Conservation (phyloP, 148 eudicot species). For the Silene uniflora region DNA sequence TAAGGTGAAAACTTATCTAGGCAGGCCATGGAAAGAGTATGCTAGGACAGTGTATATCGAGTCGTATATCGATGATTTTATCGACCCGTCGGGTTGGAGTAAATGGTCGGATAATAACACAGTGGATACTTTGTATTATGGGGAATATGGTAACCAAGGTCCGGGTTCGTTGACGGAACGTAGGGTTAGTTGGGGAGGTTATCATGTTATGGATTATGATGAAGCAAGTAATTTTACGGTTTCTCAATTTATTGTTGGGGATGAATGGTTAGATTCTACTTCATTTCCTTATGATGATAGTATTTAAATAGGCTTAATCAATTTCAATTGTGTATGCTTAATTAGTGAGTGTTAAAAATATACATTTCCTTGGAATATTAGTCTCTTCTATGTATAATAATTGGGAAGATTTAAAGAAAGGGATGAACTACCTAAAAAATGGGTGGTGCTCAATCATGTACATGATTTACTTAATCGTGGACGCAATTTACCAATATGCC, state of each 20-base stretch:
- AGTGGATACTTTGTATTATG: conserved; percentile 65
- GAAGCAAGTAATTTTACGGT: conserved; percentile 80
- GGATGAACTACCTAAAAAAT: too few species aligned
- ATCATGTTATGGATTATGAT: conserved; percentile 65
- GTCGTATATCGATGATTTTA: conserved; percentile 71
- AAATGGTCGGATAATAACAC: conserved; percentile 43
- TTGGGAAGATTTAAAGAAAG: too few species aligned
- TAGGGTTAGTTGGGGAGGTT: conserved; percentile 73
- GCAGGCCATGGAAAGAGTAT: conserved; percentile 78
- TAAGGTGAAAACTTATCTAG: conserved; percentile 55
- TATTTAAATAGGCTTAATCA: conserved; percentile 27
- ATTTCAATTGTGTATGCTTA: not conserved
- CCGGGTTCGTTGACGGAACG: conserved; percentile 46
- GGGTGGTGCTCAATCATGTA: too few species aligned
- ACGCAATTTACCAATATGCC: too few species aligned
- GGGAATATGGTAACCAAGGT: conserved; percentile 68
- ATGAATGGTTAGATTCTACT: conserved; percentile 88
- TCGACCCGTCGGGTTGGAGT: conserved; percentile 58
- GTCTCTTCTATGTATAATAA: not conserved
- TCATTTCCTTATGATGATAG: conserved; percentile 87
- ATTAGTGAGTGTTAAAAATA: not conserved
- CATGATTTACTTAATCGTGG: too few species aligned
- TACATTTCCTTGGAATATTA: too few species aligned
- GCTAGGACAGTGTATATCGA: conserved; percentile 62
- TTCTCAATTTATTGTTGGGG: conserved; percentile 64